Conservation (phyloP, 176 grass and related monocot genomes). For the Poa pratensis region DNA sequence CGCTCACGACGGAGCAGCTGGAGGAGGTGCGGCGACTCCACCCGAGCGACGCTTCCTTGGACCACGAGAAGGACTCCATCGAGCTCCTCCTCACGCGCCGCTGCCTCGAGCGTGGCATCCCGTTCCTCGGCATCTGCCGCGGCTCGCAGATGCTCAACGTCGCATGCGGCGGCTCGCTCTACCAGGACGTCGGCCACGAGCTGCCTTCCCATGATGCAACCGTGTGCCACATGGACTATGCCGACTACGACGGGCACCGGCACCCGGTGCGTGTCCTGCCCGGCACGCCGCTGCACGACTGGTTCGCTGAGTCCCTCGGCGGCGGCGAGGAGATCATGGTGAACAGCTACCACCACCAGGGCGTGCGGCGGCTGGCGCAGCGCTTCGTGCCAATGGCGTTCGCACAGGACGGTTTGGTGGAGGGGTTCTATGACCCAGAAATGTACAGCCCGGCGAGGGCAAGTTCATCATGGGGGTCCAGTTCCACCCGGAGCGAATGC, state of each 20-base stretch:
- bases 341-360: constrained; percentile 98
- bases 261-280: constrained; percentile 62
- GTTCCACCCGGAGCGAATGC: constrained; percentile 95
- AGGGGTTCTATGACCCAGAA: constrained; percentile 83
- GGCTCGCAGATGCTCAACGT: constrained; percentile 95
- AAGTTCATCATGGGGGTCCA: constrained; percentile 94
- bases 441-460: constrained; percentile 76
- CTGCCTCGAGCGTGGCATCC: constrained; percentile 81
- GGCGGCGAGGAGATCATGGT: constrained; percentile 54
- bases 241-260: constrained; percentile 79
- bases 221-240: constrained; percentile 68
- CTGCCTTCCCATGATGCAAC: not conserved
- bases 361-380: constrained; percentile 65
- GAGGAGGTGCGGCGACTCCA: constrained; percentile 69
- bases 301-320: constrained; percentile 63
- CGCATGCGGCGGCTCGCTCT: constrained; percentile 75
- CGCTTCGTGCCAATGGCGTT: constrained; percentile 84
- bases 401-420: constrained; percentile 68
- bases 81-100: constrained; percentile 75
- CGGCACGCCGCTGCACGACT: constrained; percentile 66
- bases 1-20: constrained; percentile 68
- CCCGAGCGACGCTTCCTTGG: constrained; percentile 68
- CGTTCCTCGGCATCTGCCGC: constrained; percentile 91
- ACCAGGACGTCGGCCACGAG: constrained; percentile 72
- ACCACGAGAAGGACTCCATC: constrained; percentile 91